Base-by-base conservation (phyloP, 1,139 yeast genomes). In the Groenewaldozyma sp. region DNA sequence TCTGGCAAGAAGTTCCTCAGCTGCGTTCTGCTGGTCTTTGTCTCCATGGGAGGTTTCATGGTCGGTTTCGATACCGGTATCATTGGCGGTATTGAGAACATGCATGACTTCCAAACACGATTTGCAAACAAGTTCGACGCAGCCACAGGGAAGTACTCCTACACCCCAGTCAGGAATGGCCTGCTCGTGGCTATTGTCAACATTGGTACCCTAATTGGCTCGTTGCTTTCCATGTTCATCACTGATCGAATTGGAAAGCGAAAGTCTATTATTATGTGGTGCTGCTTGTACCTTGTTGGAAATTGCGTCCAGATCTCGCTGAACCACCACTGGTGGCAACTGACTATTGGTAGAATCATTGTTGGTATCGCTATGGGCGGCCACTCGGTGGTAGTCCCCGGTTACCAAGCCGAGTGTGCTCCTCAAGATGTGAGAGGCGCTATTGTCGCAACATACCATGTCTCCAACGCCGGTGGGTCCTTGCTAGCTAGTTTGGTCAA, bases 321-420 rank as follows among this genome's bases (percentile, higher is more conserved):
- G 9, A 5, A 7, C 4, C 17, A 18, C 5, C 33, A 29, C 17
- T 29, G 33, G 33, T 29, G 17, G 24, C 88, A 81, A 51, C 74
- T 82, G 45, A 75, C 41, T 18, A 44, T 71, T 47, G 78, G 79
- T 54, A 65, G 82, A 52, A 73, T 75, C 45, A 52, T 74, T 31
- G 63, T 74, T 32, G 82, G 82, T 44, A 55, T 75, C 35, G 53
- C 50, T 2, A 42, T 44, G 22, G 53, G 53, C 1, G 37, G 44
- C 16, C 40, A 44, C 18, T 41, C 45, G 26, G 41, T 47, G 21
- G 45, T 43, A n/a, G 46, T 45, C 4, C 53, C 53, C 3, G 37
- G 48, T 9, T 49, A 41, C 35, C 42, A 45, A 20, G 36, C 51
- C 3, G 53, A 49, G 31, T 35, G 40, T 11, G 32, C 50, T 16